Conservation (phyloP, 345 rosid genomes). For the Lepidium africanum region DNA sequence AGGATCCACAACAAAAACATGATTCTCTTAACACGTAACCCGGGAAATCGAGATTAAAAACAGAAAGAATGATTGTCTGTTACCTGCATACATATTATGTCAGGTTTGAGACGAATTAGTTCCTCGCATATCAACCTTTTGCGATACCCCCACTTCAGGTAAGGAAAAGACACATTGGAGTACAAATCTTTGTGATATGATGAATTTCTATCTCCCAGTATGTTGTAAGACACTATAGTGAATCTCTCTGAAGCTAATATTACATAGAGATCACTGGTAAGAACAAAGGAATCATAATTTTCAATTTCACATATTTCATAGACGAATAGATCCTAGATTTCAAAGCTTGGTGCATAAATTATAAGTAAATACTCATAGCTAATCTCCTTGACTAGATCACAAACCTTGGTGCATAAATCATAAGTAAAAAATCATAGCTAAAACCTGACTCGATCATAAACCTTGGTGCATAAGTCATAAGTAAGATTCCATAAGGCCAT, state of each 20-base stretch:
- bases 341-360: neutral
- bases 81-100: slow-evolving; percentile 75
- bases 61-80: neutral
- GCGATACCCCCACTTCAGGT: slow-evolving; percentile 62
- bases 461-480: neutral
- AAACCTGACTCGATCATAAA: neutral
- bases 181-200: slow-evolving; percentile 56
- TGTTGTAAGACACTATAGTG: slow-evolving; percentile 63
- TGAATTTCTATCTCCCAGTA: slow-evolving; percentile 66
- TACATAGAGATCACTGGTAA: neutral
- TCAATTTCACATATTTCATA: neutral
- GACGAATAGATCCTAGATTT: neutral
- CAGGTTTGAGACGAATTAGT: slow-evolving; percentile 48
- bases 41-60: no score
- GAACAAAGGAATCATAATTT: neutral
- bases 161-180: slow-evolving; percentile 42
- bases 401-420: no score
- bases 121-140: slow-evolving; percentile 59
- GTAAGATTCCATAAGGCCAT: neutral
- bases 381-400: no score
- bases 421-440: neutral
- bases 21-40: neutral
- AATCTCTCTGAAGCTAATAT: slow-evolving; percentile 41
- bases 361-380: neutral
- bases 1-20: slow-evolving; percentile 13